These are phyloP conservation scores for Saccharomyces hybrid DNA, from an alignment of 1,139 yeast genomes.

Conservation along the genomic window DNA sequence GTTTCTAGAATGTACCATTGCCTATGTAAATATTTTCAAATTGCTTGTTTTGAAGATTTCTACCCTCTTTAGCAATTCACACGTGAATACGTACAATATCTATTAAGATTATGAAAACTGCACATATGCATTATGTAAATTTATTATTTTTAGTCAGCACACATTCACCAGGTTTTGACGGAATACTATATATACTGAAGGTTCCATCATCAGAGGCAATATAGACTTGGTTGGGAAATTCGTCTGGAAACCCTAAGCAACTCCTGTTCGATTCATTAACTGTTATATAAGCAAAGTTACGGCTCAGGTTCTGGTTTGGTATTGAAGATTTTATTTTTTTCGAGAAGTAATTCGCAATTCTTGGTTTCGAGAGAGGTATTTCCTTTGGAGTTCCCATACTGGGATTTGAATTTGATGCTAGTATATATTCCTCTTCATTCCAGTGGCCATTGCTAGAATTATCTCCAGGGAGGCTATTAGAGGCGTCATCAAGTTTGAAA, in stretches of 20 bases:
- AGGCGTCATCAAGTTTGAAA: constrained; percentile 38
- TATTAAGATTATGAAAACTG: not conserved
- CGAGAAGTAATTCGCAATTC: constrained; percentile 20
- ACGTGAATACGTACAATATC: not conserved
- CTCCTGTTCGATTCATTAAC: constrained; percentile 17
- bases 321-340: constrained; percentile 24
- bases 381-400: not conserved
- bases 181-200: constrained; percentile 25
- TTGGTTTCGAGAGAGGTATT: not conserved
- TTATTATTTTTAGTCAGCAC: constrained; percentile 24
- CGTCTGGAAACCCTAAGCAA: constrained; percentile 29
- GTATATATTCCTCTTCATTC: constrained; percentile 8
- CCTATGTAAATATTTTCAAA: not conserved
- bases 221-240: constrained; percentile 24
- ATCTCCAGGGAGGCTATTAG: constrained; percentile 1
- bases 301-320: constrained; percentile 25
- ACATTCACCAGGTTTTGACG: constrained; percentile 26
- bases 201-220: constrained; percentile 27
- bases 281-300: constrained; percentile 29
- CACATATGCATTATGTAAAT: constrained; percentile 10
- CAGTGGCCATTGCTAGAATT: constrained; percentile 3
- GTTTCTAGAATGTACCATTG: not conserved
- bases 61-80: not conserved
- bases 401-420: constrained; percentile 3
- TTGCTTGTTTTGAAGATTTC: not conserved